These are phyloP conservation scores for Malassezia equina DNA, from an alignment of 1,284 basidiomycete genomes.

Conservation along the genomic window DNA sequence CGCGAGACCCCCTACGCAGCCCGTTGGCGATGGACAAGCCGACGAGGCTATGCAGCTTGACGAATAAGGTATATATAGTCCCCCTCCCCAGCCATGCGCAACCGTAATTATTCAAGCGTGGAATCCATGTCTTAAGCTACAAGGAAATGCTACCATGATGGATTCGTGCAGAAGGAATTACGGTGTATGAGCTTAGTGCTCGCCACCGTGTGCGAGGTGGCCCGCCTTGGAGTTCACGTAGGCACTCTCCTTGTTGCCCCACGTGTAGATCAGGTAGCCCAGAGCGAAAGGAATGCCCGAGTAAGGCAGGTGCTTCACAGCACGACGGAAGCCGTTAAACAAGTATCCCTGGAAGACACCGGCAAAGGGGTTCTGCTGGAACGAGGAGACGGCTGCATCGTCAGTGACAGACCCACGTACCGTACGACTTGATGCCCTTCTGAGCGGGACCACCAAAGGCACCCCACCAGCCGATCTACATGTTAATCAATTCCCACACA, in stretches of 20 bases:
- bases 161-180: not conserved
- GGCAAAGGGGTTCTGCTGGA: conserved; percentile 41
- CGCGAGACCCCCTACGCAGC: not conserved
- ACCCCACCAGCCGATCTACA: conserved; percentile 47
- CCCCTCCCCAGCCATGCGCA: not conserved
- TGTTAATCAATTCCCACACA: not conserved
- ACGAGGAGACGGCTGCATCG: conserved; percentile 35
- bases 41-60: conserved; percentile 6
- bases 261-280: conserved; percentile 42
- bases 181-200: not conserved
- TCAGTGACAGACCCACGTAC: conserved; percentile 16
- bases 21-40: not conserved
- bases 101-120: not conserved
- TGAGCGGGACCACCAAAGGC: conserved; percentile 43
- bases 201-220: conserved; percentile 24
- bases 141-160: not conserved
- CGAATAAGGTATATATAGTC: not conserved
- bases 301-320: conserved; percentile 44
- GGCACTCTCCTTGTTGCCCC: conserved; percentile 40
- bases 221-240: conserved; percentile 47
- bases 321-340: conserved; percentile 46
- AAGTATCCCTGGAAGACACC: conserved; percentile 40
- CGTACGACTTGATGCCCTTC: conserved; percentile 39
- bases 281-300: conserved; percentile 38
- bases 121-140: conserved; percentile 3